A percentile compares a stretch with the other conserved stretches of the same genome.
Evolutionary conservation across 2,329 filamentous ascomycete species (phyloP).

Genomic region (Fusarium anthophilum): DNA sequence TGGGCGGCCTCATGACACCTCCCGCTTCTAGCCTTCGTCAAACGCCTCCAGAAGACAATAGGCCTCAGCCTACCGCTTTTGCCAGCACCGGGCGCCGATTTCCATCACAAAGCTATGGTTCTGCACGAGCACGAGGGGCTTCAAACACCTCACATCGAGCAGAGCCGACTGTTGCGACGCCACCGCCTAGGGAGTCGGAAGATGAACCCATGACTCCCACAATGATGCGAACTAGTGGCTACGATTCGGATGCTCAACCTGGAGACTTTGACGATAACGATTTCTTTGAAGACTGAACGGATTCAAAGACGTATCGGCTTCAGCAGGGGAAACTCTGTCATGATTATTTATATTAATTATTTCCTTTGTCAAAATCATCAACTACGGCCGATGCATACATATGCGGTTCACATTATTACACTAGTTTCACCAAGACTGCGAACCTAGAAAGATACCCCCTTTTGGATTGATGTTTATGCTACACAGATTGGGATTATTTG

Average conservation of each 20-base stretch:
- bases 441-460: slow-evolving; percentile 56
- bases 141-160: slow-evolving; percentile 45
- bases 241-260: slow-evolving; percentile 69
- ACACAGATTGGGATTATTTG: slow-evolving; percentile 41
- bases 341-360: slow-evolving; percentile 18
- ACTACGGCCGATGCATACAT: slow-evolving; percentile 38
- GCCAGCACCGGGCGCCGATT: slow-evolving; percentile 67
- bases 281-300: slow-evolving; percentile 60
- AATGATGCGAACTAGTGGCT: slow-evolving; percentile 67
- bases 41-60: slow-evolving; percentile 57
- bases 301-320: not conserved
- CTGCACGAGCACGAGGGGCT: slow-evolving; percentile 40
- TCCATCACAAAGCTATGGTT: slow-evolving; percentile 54
- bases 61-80: slow-evolving; percentile 68
- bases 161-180: slow-evolving; percentile 43
- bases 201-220: slow-evolving; percentile 65
- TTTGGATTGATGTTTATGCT: slow-evolving; percentile 47
- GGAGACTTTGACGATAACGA: slow-evolving; percentile 69
- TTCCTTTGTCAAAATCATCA: slow-evolving; percentile 44
- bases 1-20: slow-evolving; percentile 89
- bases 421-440: slow-evolving; percentile 46
- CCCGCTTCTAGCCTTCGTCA: slow-evolving; percentile 78
- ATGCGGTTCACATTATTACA: slow-evolving; percentile 40
- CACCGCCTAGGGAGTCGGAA: slow-evolving; percentile 51
- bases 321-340: slow-evolving; percentile 11